A percentile compares a stretch with the other conserved stretches of the same genome.
Evolutionary conservation across 306 rosid genomes (phyloP).

Genomic region (Cicer cuneatum): DNA sequence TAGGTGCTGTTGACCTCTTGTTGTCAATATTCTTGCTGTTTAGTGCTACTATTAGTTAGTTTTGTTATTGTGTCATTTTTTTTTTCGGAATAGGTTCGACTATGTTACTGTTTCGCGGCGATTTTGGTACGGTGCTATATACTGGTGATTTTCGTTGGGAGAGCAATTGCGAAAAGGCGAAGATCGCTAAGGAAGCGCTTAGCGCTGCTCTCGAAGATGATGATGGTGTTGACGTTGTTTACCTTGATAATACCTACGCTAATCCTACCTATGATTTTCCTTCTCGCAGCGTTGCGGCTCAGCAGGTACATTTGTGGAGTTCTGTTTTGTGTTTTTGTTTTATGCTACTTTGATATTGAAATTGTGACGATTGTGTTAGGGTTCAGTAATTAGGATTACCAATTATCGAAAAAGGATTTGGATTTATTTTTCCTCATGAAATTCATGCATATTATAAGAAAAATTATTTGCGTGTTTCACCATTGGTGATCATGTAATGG

Average conservation of each 20-base stretch:
- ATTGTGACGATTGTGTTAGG: neutral
- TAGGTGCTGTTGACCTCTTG: too few relatives aligned
- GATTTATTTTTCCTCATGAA: neutral
- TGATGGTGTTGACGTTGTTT: constrained; percentile 52
- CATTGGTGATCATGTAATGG: neutral
- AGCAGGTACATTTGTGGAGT: constrained; percentile 51
- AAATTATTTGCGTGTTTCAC: neutral
- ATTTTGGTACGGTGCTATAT: constrained; percentile 65
- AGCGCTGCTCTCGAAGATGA: constrained; percentile 46
- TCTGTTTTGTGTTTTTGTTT: neutral
- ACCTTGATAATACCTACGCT: constrained; percentile 78
- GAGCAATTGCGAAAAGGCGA: constrained; percentile 50
- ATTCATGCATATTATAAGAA: too few relatives aligned
- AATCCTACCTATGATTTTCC: constrained; percentile 73
- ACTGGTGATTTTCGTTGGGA: constrained; percentile 88
- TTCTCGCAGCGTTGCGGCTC: constrained; percentile 58
- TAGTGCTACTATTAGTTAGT: neutral
- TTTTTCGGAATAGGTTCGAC: constrained; percentile 55
- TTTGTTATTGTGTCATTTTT: neutral
- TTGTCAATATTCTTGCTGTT: too few relatives aligned
- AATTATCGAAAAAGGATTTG: neutral
- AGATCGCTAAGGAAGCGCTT: constrained; percentile 51
- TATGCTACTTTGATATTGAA: neutral
- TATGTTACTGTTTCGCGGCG: constrained; percentile 74
- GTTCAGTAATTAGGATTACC: neutral